Conservation (phyloP, 2,329 filamentous ascomycete genomes). For the Trichoderma sp. region DNA sequence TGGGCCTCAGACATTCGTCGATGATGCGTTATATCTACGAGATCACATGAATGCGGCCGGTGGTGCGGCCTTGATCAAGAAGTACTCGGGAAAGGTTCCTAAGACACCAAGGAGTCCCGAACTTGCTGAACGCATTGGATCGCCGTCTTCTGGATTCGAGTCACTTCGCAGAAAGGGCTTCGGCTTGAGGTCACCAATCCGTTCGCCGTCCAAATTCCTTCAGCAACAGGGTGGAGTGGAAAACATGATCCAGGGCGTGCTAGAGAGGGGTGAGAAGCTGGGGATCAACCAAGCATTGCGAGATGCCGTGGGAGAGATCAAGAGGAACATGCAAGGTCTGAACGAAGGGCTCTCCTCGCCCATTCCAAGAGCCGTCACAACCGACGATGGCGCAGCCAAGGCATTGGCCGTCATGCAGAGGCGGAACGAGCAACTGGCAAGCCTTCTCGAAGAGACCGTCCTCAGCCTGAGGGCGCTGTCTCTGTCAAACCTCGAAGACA, state of each 20-base stretch:
- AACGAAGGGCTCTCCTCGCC: slow-evolving; percentile 57
- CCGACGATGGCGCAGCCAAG: slow-evolving; percentile 40
- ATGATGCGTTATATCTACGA: slow-evolving; percentile 77
- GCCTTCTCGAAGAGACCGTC: slow-evolving; percentile 69
- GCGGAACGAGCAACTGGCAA: slow-evolving; percentile 67
- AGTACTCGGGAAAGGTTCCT: slow-evolving; percentile 66
- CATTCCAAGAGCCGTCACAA: slow-evolving; percentile 42
- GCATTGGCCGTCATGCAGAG: slow-evolving; percentile 59
- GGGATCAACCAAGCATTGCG: slow-evolving; percentile 79
- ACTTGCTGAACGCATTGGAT: slow-evolving; percentile 37
- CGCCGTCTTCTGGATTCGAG: slow-evolving; percentile 41
- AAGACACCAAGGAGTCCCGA: background rate
- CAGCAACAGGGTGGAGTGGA: slow-evolving; percentile 66
- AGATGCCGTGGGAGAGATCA: slow-evolving; percentile 79
- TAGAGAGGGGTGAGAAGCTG: slow-evolving; percentile 73
- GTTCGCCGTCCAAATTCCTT: slow-evolving; percentile 52
- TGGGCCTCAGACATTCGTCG: slow-evolving; percentile 76
- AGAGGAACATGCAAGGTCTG: slow-evolving; percentile 70
- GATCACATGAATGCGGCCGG: slow-evolving; percentile 65
- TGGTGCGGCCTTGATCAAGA: slow-evolving; percentile 66
- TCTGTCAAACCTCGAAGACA: slow-evolving; percentile 52
- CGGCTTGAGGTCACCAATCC: slow-evolving; percentile 49
- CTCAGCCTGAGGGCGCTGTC: slow-evolving; percentile 64
- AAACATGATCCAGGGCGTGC: slow-evolving; percentile 71
- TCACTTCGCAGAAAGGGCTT: slow-evolving; percentile 47